Evolutionary conservation across 345 rosid genomes (phyloP), one percentile per base, ranked within the genome.

Genomic region (Brassica incana): DNA sequence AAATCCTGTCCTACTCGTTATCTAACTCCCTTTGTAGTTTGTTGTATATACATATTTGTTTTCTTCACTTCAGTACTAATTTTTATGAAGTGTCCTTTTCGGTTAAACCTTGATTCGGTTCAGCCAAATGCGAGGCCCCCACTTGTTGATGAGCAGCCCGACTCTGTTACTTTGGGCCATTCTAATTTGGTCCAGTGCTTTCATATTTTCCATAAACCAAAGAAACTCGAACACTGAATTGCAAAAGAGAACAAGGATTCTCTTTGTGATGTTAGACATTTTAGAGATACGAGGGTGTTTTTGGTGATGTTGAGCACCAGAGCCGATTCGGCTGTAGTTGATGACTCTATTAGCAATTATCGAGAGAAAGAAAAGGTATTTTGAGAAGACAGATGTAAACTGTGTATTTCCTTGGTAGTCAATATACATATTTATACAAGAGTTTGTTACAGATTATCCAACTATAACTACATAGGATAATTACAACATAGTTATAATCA

Each of bases 1-100:
- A 67, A 73, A 43, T 73, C 78, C 65, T 33, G 78, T 74, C 78
- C 65, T 73, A 74, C 82, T 73, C 61, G 20, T 23, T 4, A 40
- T 58, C 38, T 20, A 45, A 30, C 69, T 16, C 66, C 59, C 65
- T 36, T 54, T 54, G 65, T 43, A 66, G 61, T 72, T 40, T 33
- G 65, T 25, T 52, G 16, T n/a, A 60, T 60, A 60, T 61, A 25
- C 32, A 5, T 52, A 15, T 8, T 52, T 56, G 60, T 71, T 56
- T 10, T 54, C 63, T 6, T 36, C 64, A 23, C 64, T 59, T 60
- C 33, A 25, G 35, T 27, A 38, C 61, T 18, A 73, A 33, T 15
- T 27, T 35, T 52, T 35, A 52, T 52, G 59, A 72, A 65, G 52
- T 65, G 77, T 78, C 62, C 52, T 65, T 40, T 58, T 48, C 48